Evolutionary conservation across 352 stramenopile species (phyloP).

Genomic region (Globisporangium megalacanthum): DNA sequence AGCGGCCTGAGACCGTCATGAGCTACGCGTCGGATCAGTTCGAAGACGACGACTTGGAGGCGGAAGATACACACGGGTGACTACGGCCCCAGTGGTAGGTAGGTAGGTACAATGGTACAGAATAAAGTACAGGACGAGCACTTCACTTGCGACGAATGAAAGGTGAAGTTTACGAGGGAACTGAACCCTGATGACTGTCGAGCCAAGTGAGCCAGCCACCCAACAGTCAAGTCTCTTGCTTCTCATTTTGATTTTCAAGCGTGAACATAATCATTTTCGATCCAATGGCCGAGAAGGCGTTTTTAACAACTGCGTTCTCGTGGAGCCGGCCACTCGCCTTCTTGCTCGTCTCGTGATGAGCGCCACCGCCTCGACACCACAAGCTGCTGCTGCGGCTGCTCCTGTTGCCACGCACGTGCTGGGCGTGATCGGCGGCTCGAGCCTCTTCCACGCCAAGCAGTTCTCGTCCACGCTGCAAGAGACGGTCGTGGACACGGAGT

Average conservation of each 20-base stretch:
- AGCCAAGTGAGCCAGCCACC: too few species aligned
- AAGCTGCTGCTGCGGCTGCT: neutral
- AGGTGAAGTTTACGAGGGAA: too few species aligned
- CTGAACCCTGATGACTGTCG: too few species aligned
- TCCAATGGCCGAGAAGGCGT: too few species aligned
- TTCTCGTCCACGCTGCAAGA: slow-evolving; percentile 50
- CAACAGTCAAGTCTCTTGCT: too few species aligned
- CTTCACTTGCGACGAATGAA: too few species aligned
- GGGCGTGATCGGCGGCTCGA: slow-evolving; percentile 81
- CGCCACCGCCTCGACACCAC: neutral
- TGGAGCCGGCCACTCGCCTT: neutral
- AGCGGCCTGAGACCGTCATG: slow-evolving; percentile 44
- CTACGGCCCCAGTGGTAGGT: neutral
- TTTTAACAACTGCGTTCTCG: neutral
- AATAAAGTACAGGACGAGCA: neutral
- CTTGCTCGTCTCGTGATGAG: neutral
- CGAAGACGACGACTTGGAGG: slow-evolving; percentile 43
- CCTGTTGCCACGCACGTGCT: slow-evolving; percentile 31
- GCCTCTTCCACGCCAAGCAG: slow-evolving; percentile 75
- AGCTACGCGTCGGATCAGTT: slow-evolving; percentile 62
- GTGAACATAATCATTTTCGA: too few species aligned
- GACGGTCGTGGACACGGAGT: slow-evolving; percentile 60
- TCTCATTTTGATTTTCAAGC: too few species aligned
- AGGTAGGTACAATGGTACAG: too few species aligned
- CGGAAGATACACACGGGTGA: slow-evolving; percentile 18